A percentile compares a stretch with the other conserved stretches of the same genome.
Conservation (phyloP, 2,329 filamentous ascomycete genomes). For the Cladophialophora yegresii region DNA sequence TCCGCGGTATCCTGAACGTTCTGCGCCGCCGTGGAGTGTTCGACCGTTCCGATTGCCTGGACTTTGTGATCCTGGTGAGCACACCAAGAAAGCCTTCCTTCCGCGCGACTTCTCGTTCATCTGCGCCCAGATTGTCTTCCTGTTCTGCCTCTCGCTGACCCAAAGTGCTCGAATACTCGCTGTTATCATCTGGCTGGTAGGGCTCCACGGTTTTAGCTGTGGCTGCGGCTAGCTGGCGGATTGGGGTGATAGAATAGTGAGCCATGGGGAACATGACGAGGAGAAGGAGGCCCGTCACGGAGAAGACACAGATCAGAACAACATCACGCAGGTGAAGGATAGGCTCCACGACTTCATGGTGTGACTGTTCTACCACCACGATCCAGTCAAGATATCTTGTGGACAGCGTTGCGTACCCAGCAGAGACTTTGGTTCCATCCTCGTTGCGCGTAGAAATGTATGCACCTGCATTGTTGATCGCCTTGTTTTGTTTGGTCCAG, state of each 20-base stretch:
- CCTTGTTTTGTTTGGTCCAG: conserved; percentile 55
- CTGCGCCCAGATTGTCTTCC: conserved; percentile 49
- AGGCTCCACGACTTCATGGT: conserved; percentile 72
- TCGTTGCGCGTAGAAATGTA: conserved; percentile 72
- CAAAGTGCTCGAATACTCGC: conserved; percentile 45
- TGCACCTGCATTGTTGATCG: conserved; percentile 68
- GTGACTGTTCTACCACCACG: conserved; percentile 74
- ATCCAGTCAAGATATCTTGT: conserved; percentile 77
- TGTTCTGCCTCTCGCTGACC: conserved; percentile 42
- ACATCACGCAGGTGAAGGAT: conserved; percentile 76
- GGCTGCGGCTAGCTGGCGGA: conserved; percentile 71
- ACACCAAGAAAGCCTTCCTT: conserved; percentile 38
- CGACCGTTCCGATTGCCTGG: conserved; percentile 20
- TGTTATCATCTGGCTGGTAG: conserved; percentile 40
- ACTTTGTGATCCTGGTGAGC: conserved; percentile 25
- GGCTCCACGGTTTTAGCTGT: conserved; percentile 73
- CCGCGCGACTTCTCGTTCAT: conserved; percentile 45
- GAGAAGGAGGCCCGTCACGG: conserved; percentile 71
- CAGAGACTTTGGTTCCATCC: conserved; percentile 66
- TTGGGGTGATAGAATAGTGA: conserved; percentile 78
- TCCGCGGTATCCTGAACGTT: conserved; percentile 77
- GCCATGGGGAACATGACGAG: conserved; percentile 75
- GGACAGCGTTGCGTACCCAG: conserved; percentile 74
- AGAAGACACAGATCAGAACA: conserved; percentile 81
- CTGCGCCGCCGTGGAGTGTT: conserved; percentile 34